phyloP scores from a whole-genome alignment of 2,329 filamentous ascomycete genomes.

The Microascus cirrosus region DNA sequence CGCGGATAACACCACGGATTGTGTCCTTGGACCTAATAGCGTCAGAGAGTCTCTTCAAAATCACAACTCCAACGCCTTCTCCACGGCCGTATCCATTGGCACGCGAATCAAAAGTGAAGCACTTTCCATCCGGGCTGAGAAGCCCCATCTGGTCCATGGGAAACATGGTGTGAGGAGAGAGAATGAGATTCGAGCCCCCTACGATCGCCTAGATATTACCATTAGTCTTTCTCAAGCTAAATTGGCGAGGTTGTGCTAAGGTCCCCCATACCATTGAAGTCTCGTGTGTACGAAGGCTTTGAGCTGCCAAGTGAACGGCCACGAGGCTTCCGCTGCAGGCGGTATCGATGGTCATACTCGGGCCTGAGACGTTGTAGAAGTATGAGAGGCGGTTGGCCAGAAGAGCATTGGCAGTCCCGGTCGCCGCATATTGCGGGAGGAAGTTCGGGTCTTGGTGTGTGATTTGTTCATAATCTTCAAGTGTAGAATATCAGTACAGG shows the following conservation, averaged over 20 bases:
- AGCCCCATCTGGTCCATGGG: slow-evolving; percentile 11
- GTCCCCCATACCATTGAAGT: not conserved
- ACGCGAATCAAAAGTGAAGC: slow-evolving; percentile 17
- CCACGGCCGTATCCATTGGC: slow-evolving; percentile 32
- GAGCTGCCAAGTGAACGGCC: slow-evolving; percentile 19
- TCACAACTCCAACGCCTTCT: slow-evolving; percentile 21
- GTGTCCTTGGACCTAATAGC: slow-evolving; percentile 29
- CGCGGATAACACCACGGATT: slow-evolving; percentile 22
- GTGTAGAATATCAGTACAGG: slow-evolving; percentile 9
- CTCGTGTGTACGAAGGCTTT: slow-evolving; percentile 19
- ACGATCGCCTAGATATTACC: slow-evolving; percentile 9
- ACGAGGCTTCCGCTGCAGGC: slow-evolving; percentile 22
- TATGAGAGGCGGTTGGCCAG: slow-evolving; percentile 43
- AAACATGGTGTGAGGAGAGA: slow-evolving; percentile 13
- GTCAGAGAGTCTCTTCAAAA: slow-evolving; percentile 29
- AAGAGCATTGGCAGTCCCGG: slow-evolving; percentile 40
- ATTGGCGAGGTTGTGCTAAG: not conserved
- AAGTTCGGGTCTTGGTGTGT: slow-evolving; percentile 15
- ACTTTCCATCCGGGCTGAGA: slow-evolving; percentile 19
- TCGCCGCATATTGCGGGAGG: slow-evolving; percentile 26
- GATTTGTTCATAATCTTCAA: slow-evolving; percentile 13
- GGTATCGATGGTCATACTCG: slow-evolving; percentile 22
- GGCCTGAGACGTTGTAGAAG: slow-evolving; percentile 22
- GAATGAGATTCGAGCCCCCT: slow-evolving; percentile 10
- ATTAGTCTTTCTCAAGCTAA: not conserved